These are phyloP conservation scores for Pyrrhoderma noxium DNA, from an alignment of 1,284 basidiomycete species.

Conservation along the genomic window DNA sequence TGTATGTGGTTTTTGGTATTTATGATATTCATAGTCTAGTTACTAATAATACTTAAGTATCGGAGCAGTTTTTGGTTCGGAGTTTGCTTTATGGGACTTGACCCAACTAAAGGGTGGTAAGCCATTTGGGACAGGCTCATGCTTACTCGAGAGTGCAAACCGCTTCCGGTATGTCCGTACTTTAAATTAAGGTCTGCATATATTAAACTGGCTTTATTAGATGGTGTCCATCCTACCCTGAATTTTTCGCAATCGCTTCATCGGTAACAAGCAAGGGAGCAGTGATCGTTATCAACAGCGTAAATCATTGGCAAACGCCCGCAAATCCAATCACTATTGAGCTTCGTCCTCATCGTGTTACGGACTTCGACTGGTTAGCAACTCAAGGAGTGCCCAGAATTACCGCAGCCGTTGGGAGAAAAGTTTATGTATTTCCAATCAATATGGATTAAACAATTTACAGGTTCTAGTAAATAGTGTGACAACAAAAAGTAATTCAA, in stretches of 20 bases:
- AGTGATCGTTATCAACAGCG: constrained; percentile 59
- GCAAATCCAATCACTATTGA: constrained; percentile 52
- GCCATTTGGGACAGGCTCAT: constrained; percentile 49
- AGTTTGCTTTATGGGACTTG: constrained; percentile 70
- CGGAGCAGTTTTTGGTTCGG: constrained; percentile 62
- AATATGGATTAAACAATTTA: constrained; percentile 10
- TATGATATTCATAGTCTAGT: constrained; percentile 14
- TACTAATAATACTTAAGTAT: no score
- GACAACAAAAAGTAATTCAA: no score
- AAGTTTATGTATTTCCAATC: constrained; percentile 31
- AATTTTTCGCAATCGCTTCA: constrained; percentile 68
- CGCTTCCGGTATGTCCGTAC: constrained; percentile 50
- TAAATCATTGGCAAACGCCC: constrained; percentile 51
- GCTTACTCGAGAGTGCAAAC: constrained; percentile 58
- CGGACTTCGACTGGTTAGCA: constrained; percentile 70
- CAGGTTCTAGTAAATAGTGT: no score
- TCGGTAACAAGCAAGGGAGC: constrained; percentile 50
- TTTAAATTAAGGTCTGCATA: constrained; percentile 4
- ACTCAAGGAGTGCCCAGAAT: constrained; percentile 51
- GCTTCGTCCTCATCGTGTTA: constrained; percentile 53
- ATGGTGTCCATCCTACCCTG: constrained; percentile 69
- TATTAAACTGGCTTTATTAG: constrained; percentile 29
- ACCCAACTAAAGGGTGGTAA: constrained; percentile 63
- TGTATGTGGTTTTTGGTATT: constrained; percentile 38
- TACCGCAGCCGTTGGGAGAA: constrained; percentile 55